Evolutionary conservation across 257 asterid genomes (phyloP).

Genomic region (Rhazya stricta): DNA sequence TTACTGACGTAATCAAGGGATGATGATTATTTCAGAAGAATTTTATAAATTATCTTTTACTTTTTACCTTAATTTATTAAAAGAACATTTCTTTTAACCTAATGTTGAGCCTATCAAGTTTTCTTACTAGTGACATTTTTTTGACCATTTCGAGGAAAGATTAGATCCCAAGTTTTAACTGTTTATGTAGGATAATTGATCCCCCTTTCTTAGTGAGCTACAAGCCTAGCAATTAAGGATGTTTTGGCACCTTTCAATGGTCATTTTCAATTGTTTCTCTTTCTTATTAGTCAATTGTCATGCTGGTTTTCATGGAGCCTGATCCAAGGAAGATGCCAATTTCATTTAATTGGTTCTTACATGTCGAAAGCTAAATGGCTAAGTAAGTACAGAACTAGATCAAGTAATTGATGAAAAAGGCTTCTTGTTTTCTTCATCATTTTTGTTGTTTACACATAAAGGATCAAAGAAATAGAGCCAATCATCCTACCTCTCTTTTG

Average conservation of each 20-base stretch:
- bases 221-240: slow-evolving; percentile 6
- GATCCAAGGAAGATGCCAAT: not conserved
- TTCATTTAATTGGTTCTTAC: not conserved
- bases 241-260: slow-evolving; percentile 2
- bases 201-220: not conserved
- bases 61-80: too few species aligned
- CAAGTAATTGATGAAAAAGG: slow-evolving; percentile 2
- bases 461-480: not conserved
- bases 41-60: too few species aligned
- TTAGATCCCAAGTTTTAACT: not conserved
- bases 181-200: not conserved
- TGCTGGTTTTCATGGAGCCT: not conserved
- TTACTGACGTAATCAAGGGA: too few species aligned
- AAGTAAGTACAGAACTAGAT: not conserved
- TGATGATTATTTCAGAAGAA: too few species aligned
- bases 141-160: not conserved
- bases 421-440: not conserved
- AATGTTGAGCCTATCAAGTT: not conserved
- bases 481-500: not conserved
- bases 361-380: not conserved
- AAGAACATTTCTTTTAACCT: too few species aligned
- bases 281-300: not conserved
- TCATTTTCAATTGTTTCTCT: not conserved
- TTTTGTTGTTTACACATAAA: not conserved
- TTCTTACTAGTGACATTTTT: not conserved